Conservation (phyloP, 2,329 filamentous ascomycete genomes). For the Clonostachys rhizophaga region DNA sequence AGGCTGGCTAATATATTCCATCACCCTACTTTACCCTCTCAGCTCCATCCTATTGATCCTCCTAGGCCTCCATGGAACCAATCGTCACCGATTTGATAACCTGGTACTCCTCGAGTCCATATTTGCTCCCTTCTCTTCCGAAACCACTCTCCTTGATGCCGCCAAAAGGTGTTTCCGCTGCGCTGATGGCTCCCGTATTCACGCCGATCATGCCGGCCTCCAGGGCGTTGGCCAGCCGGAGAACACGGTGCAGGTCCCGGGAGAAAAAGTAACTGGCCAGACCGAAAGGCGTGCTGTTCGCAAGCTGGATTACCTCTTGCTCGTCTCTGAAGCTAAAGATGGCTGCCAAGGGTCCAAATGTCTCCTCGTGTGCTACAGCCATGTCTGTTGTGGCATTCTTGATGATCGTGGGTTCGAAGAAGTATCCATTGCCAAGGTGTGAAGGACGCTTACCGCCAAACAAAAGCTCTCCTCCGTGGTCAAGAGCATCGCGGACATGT, state of each 20-base stretch:
- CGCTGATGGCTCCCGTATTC: slow-evolving; percentile 67
- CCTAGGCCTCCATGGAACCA: slow-evolving; percentile 39
- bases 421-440: slow-evolving; percentile 73
- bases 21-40: too few relatives aligned
- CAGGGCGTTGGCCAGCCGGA: slow-evolving; percentile 61
- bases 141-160: slow-evolving; percentile 82
- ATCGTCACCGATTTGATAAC: slow-evolving; percentile 61
- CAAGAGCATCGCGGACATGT: slow-evolving; percentile 74
- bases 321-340: slow-evolving; percentile 87
- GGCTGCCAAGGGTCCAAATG: slow-evolving; percentile 89
- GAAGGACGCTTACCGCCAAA: slow-evolving; percentile 70
- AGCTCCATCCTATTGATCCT: too few relatives aligned
- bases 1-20: too few relatives aligned
- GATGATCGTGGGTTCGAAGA: slow-evolving; percentile 86
- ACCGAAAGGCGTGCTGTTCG: slow-evolving; percentile 80
- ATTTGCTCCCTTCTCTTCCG: slow-evolving; percentile 71
- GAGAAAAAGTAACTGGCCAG: slow-evolving; percentile 94
- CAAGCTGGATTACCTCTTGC: slow-evolving; percentile 78
- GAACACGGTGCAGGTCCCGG: slow-evolving; percentile 51
- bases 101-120: slow-evolving; percentile 74
- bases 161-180: slow-evolving; percentile 61
- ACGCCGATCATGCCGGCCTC: slow-evolving; percentile 87
- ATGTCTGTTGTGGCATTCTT: slow-evolving; percentile 82
- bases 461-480: slow-evolving; percentile 71
- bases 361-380: slow-evolving; percentile 83